Evolutionary conservation across 2,329 filamentous ascomycete species (phyloP).

Genomic region (Ceratocystis diversiconidia): DNA sequence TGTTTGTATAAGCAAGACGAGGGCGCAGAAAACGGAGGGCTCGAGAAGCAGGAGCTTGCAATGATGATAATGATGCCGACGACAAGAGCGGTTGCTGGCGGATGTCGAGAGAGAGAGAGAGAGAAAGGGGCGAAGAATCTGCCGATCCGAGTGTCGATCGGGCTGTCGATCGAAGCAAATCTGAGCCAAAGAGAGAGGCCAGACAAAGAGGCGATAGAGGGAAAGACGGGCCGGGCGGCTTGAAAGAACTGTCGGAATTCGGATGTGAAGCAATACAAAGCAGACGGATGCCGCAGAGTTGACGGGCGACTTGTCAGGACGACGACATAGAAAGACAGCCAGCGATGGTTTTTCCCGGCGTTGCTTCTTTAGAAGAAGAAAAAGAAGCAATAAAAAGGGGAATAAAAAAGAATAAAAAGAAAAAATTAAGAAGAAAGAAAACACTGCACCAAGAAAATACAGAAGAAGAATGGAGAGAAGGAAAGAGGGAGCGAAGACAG

Average conservation of each 20-base stretch:
- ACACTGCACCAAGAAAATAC: neutral
- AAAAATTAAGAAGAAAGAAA: neutral
- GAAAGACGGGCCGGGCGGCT: neutral
- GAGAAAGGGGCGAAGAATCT: neutral
- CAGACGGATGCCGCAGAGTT: neutral
- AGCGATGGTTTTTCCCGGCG: too few relatives aligned
- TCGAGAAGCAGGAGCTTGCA: neutral
- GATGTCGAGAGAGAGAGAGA: too few relatives aligned
- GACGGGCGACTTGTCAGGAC: neutral
- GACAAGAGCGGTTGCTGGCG: too few relatives aligned
- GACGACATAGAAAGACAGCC: neutral
- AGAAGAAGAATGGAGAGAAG: neutral
- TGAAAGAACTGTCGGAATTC: neutral
- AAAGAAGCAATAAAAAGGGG: neutral
- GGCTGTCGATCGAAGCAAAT: neutral
- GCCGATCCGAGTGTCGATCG: neutral
- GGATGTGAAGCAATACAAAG: neutral
- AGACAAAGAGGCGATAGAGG: too few relatives aligned
- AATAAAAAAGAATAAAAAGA: neutral
- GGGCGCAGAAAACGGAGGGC: neutral
- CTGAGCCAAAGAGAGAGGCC: too few relatives aligned
- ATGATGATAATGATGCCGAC: too few relatives aligned
- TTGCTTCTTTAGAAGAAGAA: neutral
- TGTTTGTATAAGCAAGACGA: too few relatives aligned
- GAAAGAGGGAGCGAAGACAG: neutral